These are phyloP conservation scores for Phaeosphaeriaceae sp. DNA, from an alignment of 2,329 filamentous ascomycete species.

Conservation along the genomic window DNA sequence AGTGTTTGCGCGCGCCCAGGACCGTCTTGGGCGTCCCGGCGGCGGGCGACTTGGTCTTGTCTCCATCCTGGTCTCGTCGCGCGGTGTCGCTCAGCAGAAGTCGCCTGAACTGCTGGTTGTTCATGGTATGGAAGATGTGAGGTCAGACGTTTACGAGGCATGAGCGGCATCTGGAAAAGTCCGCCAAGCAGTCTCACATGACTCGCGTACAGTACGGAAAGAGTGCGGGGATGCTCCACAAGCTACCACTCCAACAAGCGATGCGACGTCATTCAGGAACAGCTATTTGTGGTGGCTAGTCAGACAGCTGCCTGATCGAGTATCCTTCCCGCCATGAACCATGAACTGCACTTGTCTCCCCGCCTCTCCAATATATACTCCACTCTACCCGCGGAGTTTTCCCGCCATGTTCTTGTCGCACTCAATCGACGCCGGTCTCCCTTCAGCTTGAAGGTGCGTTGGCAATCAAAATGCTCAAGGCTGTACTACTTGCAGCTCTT, in stretches of 20 bases:
- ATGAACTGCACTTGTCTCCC: not conserved
- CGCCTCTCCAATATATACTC: not conserved
- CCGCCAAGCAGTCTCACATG: not conserved
- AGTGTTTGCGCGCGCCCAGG: conserved; percentile 78
- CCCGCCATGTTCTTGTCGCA: not conserved
- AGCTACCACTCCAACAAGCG: not conserved
- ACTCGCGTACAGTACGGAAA: conserved; percentile 2
- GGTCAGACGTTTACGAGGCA: conserved; percentile 5
- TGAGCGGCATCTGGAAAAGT: conserved; percentile 5
- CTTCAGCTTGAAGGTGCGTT: not conserved
- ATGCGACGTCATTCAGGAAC: conserved; percentile 6
- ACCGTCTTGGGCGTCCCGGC: conserved; percentile 51
- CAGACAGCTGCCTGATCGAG: not conserved
- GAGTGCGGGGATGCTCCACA: conserved; percentile 13
- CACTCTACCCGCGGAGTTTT: not conserved
- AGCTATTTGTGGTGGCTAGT: not conserved
- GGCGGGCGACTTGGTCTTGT: conserved; percentile 28
- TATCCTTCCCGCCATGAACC: not conserved
- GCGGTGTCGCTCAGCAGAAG: conserved; percentile 66
- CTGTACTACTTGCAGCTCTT: conserved; percentile 25
- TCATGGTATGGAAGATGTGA: conserved; percentile 66
- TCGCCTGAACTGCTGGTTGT: conserved; percentile 92
- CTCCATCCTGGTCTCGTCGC: conserved; percentile 46
- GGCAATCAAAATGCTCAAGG: conserved; percentile 24
- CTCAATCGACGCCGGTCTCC: not conserved